Base-by-base conservation (phyloP, 768 basidiomycete species). In the Mycena olivaceomarginata region DNA sequence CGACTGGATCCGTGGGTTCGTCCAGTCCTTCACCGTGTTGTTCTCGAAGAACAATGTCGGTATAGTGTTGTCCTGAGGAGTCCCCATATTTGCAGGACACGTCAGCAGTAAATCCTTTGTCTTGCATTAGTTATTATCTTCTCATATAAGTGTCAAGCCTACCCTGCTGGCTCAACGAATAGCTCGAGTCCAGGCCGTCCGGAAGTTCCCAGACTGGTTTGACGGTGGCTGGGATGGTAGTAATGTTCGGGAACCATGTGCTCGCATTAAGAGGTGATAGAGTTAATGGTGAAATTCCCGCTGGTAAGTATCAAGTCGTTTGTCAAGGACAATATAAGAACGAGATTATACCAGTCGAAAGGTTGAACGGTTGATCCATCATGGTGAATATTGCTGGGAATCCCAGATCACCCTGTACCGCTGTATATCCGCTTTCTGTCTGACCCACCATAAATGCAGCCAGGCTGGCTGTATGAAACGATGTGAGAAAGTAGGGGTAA, bases 341-440 rank as follows among this genome's bases (percentile, higher is more conserved):
- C 16, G 48, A 22, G 25, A 31, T 13, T 31, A 45, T 15, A 71
- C 70, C 59, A 43, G 70, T 71, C 7, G 31, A 48, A 20, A 13
- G 2, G 25, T 62, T 37, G 46, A 71, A 46, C 2, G 70, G 48
- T 46, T 71, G 59, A 63, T 71, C 70, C 70, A 71, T 71, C 31
- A 71, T 1, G 16, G 45, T 48, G 6, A 71, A 16, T 2, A 41
- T 46, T 22, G 70, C 60, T 15, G 59, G 43, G 5, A 62, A 20
- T 18, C 5, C 7, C 2, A 46, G 4, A 10, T 20, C 16, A n/a
- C 6, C 45, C 45, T 63, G 45, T 6, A 40, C 41, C 2, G 39
- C 18, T 3, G 70, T 37, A 41, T 48, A 71, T 63, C 70, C 70
- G 25, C 70, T 71, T 13, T 71, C 70, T 9, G 56, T 43, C 10